These are phyloP conservation scores for Letharia lupina DNA, from an alignment of 495 filamentous ascomycete genomes.

Conservation along the genomic window DNA sequence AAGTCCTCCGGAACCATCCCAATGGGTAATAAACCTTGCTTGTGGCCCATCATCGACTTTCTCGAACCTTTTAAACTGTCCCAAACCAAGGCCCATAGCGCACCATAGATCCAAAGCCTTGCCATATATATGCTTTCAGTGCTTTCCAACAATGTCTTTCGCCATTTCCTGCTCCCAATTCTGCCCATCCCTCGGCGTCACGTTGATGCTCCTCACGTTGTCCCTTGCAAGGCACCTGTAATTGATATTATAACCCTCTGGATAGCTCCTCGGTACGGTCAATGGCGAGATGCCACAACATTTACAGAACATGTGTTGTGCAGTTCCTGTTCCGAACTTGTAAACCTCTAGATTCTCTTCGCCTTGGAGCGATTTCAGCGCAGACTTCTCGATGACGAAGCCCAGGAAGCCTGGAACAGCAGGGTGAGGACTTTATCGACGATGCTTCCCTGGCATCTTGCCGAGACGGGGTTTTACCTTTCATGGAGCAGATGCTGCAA, in stretches of 20 bases:
- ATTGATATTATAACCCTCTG: conserved; percentile 15
- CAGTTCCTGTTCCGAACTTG: conserved; percentile 15
- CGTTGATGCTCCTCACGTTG: not conserved
- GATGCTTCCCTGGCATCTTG: not conserved
- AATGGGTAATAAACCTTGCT: not conserved
- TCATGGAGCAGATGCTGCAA: conserved; percentile 18
- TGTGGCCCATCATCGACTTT: not conserved
- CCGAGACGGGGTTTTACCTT: not conserved
- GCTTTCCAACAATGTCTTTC: not conserved
- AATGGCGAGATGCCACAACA: conserved; percentile 17
- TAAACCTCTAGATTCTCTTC: conserved; percentile 11
- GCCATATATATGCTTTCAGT: not conserved
- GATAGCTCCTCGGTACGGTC: conserved; percentile 14
- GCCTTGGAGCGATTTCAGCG: conserved; percentile 8
- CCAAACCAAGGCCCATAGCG: not conserved
- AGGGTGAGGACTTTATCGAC: not conserved
- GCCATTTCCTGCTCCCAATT: conserved; percentile 18
- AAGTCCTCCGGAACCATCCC: not conserved
- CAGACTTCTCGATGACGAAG: conserved; percentile 5
- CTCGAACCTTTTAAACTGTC: not conserved
- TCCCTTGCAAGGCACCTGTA: conserved; percentile 10
- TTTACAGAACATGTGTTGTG: conserved; percentile 20
- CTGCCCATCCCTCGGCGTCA: conserved; percentile 14
- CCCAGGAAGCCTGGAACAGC: conserved; percentile 10
- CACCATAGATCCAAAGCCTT: not conserved